Evolutionary conservation across 2,329 filamentous ascomycete species (phyloP).

Genomic region (Teratosphaeria viscida): DNA sequence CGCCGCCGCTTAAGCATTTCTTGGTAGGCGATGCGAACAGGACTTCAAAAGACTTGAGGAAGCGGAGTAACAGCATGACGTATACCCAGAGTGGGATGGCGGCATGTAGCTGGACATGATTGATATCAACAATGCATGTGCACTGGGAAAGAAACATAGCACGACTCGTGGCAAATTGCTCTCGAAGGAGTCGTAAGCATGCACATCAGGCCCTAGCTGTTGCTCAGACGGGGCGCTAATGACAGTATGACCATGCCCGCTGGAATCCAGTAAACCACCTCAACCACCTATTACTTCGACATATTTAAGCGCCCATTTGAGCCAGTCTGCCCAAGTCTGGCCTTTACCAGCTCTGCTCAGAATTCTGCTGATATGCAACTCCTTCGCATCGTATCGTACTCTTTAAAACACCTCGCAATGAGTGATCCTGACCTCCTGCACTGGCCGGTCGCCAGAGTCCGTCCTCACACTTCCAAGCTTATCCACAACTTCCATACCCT

Average conservation of each 20-base stretch:
- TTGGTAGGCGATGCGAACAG: background rate
- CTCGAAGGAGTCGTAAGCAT: background rate
- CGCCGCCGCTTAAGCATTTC: background rate
- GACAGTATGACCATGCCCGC: background rate
- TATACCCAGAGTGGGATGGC: background rate
- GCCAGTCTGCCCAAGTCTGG: background rate
- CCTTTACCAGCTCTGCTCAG: background rate
- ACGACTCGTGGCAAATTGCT: background rate
- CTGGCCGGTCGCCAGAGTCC: conserved; percentile 64
- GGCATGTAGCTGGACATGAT: background rate
- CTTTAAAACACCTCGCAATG: conserved; percentile 15
- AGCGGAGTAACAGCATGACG: background rate
- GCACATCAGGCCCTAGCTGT: background rate
- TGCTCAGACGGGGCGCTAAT: background rate
- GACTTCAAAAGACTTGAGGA: background rate
- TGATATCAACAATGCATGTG: background rate
- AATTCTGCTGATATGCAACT: background rate
- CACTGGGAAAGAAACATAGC: background rate
- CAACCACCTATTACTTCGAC: background rate
- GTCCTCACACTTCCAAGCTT: conserved; percentile 87
- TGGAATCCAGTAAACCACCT: background rate
- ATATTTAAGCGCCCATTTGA: background rate
- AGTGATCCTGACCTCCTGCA: conserved; percentile 67
- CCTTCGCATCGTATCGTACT: background rate
- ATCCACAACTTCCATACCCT: conserved; percentile 79